Evolutionary conservation across 176 grass and related monocot genomes (phyloP).

Genomic region (Themeda triandra): DNA sequence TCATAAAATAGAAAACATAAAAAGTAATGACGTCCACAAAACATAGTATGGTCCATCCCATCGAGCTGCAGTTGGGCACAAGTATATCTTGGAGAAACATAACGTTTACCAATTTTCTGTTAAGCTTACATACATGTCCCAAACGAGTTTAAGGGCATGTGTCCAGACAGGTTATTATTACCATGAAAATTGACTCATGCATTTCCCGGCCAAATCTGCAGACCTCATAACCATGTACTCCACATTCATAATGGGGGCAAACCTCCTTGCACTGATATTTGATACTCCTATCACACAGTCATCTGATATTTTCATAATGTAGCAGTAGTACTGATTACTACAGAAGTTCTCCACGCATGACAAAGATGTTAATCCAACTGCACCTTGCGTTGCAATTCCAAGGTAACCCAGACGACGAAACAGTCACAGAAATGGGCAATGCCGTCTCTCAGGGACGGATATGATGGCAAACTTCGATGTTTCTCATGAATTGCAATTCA

Average conservation of each 20-base stretch:
- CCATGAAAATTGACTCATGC: neutral
- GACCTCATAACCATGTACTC: neutral
- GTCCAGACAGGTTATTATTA: neutral
- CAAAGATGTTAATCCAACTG: too few relatives aligned
- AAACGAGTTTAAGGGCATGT: neutral
- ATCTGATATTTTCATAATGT: neutral
- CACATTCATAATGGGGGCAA: neutral
- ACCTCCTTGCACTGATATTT: neutral
- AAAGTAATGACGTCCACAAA: neutral
- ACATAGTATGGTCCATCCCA: neutral
- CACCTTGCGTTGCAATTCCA: too few relatives aligned
- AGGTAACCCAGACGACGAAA: too few relatives aligned
- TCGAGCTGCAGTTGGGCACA: too few relatives aligned
- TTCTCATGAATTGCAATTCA: too few relatives aligned
- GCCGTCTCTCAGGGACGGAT: too few relatives aligned
- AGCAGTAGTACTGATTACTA: constrained; percentile 30
- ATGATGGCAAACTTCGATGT: too few relatives aligned
- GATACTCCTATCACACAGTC: neutral
- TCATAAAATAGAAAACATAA: too few relatives aligned
- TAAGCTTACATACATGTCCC: neutral
- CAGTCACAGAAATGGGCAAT: too few relatives aligned
- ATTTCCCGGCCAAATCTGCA: neutral
- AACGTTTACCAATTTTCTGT: neutral
- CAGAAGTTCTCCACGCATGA: too few relatives aligned
- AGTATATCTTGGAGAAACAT: neutral